A percentile compares a stretch with the other conserved stretches of the same genome.
These are phyloP conservation scores for Adansonia digitata DNA, from an alignment of 345 rosid species.

Conservation along the genomic window DNA sequence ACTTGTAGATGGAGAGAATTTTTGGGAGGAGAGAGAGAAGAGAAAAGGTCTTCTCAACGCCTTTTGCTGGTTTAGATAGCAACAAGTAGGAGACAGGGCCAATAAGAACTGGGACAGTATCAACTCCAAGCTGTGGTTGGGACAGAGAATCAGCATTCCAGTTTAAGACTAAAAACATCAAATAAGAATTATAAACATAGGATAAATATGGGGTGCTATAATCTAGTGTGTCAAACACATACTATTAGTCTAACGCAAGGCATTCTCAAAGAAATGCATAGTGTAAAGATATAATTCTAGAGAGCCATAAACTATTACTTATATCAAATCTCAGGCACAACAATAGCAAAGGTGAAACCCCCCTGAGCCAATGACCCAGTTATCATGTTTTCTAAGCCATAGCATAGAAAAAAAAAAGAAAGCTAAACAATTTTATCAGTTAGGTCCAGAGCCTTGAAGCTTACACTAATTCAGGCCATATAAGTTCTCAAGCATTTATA, in stretches of 20 bases:
- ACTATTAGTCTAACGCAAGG: background rate
- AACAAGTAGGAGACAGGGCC: conserved; percentile 95
- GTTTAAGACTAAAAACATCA: background rate
- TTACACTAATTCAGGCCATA: background rate
- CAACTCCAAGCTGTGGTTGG: conserved; percentile 69
- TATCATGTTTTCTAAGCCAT: background rate
- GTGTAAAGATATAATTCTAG: background rate
- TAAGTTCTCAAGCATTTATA: background rate
- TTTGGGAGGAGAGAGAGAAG: conserved; percentile 85
- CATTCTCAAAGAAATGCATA: background rate
- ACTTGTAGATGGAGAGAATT: conserved; percentile 89
- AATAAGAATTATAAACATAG: background rate
- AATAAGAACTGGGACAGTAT: conserved; percentile 84
- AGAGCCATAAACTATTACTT: background rate
- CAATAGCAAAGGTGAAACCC: background rate
- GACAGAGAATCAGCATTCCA: conserved; percentile 19
- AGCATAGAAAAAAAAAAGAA: background rate
- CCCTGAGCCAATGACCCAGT: background rate
- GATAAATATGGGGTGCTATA: background rate
- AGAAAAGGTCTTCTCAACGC: conserved; percentile 71
- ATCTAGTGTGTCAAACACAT: background rate
- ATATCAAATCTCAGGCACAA: background rate
- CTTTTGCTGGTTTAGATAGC: conserved; percentile 90
- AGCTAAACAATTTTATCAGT: background rate
- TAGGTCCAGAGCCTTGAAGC: background rate